These are phyloP conservation scores for Coemansia sp. DNA, from an alignment of 192 early-diverging fungal genomes.

Conservation along the genomic window DNA sequence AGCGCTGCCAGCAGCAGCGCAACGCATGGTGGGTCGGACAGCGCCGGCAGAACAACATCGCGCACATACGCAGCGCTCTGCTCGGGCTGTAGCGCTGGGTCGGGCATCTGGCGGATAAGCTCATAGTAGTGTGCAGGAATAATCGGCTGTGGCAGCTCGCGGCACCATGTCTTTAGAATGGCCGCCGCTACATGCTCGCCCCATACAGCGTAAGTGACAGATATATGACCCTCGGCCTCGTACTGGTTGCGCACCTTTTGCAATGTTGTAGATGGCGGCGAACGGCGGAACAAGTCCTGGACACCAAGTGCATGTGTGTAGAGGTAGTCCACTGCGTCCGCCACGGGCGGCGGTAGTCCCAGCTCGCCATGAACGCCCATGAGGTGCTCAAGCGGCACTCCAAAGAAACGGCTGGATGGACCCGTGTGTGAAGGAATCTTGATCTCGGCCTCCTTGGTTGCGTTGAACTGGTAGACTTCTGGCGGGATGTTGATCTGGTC, in stretches of 20 bases:
- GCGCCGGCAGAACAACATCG: slow-evolving; percentile 46
- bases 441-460: slow-evolving; percentile 44
- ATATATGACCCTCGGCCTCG: slow-evolving; percentile 42
- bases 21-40: slow-evolving; percentile 54
- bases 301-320: slow-evolving; percentile 65
- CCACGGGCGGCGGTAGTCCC: slow-evolving; percentile 74
- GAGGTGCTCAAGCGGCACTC: slow-evolving; percentile 66
- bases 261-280: slow-evolving; percentile 71
- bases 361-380: slow-evolving; percentile 74
- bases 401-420: slow-evolving; percentile 64
- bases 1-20: slow-evolving; percentile 60
- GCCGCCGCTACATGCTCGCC: slow-evolving; percentile 81
- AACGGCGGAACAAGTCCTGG: slow-evolving; percentile 83
- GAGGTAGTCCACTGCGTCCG: slow-evolving; percentile 71
- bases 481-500: slow-evolving; percentile 75
- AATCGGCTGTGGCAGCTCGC: slow-evolving; percentile 76
- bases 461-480: slow-evolving; percentile 51
- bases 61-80: slow-evolving; percentile 34
- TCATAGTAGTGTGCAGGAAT: slow-evolving; percentile 65
- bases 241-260: slow-evolving; percentile 57
- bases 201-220: slow-evolving; percentile 60
- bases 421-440: slow-evolving; percentile 41
- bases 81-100: slow-evolving; percentile 29
- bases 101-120: slow-evolving; percentile 55
- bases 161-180: slow-evolving; percentile 79